Evolutionary conservation across 1,139 yeast genomes (phyloP).

Genomic region (Candida neerlandica): DNA sequence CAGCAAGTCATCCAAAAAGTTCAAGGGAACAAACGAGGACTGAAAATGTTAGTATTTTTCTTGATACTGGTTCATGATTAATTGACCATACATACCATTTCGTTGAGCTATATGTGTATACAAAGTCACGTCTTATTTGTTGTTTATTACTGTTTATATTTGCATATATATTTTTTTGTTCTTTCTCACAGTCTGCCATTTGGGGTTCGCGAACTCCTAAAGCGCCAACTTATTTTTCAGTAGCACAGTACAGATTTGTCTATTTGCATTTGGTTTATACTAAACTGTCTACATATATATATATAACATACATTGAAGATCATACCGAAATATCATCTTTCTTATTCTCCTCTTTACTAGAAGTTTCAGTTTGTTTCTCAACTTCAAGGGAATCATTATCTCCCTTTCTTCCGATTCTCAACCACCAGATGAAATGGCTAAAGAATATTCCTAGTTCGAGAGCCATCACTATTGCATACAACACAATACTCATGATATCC

Average conservation of each 20-base stretch:
- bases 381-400: constrained; percentile 26
- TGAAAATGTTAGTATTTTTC: constrained; percentile 9
- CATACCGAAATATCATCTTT: background rate
- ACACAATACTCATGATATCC: constrained; percentile 76
- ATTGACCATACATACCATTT: constrained; percentile 3
- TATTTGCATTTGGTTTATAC: background rate
- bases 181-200: background rate
- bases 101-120: background rate
- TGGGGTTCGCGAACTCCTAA: background rate
- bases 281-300: background rate
- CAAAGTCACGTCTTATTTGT: background rate
- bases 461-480: constrained; percentile 70
- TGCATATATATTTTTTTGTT: background rate
- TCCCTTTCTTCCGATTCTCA: constrained; percentile 46
- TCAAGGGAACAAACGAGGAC: constrained; percentile 82
- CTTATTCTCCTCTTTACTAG: constrained; percentile 2
- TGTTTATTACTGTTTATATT: background rate
- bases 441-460: constrained; percentile 77
- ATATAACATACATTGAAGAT: background rate
- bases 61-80: no score
- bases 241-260: background rate
- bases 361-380: constrained; percentile 2
- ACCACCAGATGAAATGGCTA: constrained; percentile 72
- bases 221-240: background rate
- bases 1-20: constrained; percentile 70